Conservation (phyloP, 345 rosid species). For the Camelina sativa region DNA sequence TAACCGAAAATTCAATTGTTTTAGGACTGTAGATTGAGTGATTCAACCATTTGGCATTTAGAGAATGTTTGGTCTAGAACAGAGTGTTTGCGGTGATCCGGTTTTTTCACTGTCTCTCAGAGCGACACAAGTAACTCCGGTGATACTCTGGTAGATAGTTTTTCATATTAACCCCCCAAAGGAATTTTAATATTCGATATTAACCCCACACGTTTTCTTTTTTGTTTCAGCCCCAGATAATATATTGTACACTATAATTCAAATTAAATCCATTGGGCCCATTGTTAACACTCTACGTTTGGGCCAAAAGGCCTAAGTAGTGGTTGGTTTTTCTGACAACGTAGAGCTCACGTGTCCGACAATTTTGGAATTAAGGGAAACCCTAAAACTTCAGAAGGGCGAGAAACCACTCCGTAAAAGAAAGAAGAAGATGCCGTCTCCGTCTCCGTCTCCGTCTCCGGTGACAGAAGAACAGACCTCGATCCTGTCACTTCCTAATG, state of each 20-base stretch:
- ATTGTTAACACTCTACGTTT: not conserved
- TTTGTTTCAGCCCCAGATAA: not conserved
- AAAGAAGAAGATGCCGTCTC: not conserved
- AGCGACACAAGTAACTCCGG: not conserved
- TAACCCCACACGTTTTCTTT: too few relatives aligned
- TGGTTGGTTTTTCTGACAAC: not conserved
- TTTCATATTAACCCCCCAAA: not conserved
- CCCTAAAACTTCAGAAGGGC: not conserved
- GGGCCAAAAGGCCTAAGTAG: not conserved
- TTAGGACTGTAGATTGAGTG: not conserved
- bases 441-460: not conserved
- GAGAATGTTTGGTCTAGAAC: not conserved
- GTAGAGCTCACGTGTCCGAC: not conserved
- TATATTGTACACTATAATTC: not conserved
- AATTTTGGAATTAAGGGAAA: not conserved
- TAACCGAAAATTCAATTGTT: too few relatives aligned
- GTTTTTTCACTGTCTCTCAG: not conserved
- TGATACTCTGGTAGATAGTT: not conserved
- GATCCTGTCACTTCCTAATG: not conserved
- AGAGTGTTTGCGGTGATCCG: not conserved
- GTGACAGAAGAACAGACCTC: not conserved
- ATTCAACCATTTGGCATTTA: not conserved
- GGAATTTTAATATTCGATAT: not conserved
- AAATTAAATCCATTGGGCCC: not conserved
- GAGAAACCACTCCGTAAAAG: not conserved